Conservation (phyloP, 2,329 filamentous ascomycete genomes). For the Emericellopsis atlantica region DNA sequence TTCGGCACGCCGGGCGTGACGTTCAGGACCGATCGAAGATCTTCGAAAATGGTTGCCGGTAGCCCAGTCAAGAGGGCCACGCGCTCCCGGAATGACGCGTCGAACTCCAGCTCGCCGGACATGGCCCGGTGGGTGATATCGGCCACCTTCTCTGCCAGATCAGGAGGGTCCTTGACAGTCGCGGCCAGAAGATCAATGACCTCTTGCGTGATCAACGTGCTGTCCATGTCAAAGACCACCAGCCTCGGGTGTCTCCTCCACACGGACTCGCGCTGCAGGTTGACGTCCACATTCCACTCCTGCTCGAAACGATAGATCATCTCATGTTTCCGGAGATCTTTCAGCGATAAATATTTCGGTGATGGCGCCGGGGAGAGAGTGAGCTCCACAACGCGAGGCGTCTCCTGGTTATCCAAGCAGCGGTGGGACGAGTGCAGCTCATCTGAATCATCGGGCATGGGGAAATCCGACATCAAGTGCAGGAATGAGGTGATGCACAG, state of each 20-base stretch:
- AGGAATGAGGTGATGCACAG: constrained; percentile 54
- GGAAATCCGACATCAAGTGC: constrained; percentile 52
- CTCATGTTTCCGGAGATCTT: constrained; percentile 67
- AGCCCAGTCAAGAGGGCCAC: constrained; percentile 74
- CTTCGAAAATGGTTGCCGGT: constrained; percentile 64
- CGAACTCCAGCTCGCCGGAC: constrained; percentile 91
- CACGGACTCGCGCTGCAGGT: constrained; percentile 60
- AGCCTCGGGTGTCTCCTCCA: constrained; percentile 72
- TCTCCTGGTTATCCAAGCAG: constrained; percentile 47
- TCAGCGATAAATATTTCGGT: constrained; percentile 50
- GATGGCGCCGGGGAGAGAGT: constrained; percentile 48
- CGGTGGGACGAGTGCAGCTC: constrained; percentile 49
- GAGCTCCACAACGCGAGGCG: constrained; percentile 54
- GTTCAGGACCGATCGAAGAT: constrained; percentile 61
- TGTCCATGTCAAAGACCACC: constrained; percentile 98
- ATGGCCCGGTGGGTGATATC: constrained; percentile 88
- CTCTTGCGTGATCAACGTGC: constrained; percentile 91
- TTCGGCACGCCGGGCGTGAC: constrained; percentile 72
- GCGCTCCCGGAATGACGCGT: constrained; percentile 67
- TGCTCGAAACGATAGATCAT: constrained; percentile 73
- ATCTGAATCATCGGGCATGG: constrained; percentile 34
- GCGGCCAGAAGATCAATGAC: constrained; percentile 92
- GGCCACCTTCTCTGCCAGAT: constrained; percentile 70
- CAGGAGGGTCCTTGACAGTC: constrained; percentile 53
- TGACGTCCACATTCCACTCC: constrained; percentile 80